These are phyloP conservation scores for Garcileccinum viscosum DNA, from an alignment of 1,284 basidiomycete genomes.

Conservation along the genomic window DNA sequence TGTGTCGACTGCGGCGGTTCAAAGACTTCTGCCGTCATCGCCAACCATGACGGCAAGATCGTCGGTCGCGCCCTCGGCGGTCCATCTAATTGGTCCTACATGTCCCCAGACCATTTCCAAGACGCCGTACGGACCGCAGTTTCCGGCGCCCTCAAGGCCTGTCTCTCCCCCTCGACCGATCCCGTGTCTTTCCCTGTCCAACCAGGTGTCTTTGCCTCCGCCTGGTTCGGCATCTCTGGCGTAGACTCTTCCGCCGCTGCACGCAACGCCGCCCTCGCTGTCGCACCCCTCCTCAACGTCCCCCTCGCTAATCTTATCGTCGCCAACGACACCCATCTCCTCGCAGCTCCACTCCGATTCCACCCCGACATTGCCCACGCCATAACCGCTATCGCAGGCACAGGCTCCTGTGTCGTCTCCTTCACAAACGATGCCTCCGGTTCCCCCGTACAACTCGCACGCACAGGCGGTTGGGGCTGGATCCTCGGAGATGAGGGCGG, in stretches of 20 bases:
- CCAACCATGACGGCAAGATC: slow-evolving; percentile 58
- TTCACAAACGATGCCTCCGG: slow-evolving; percentile 52
- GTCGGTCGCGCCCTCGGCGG: slow-evolving; percentile 69
- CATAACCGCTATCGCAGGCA: slow-evolving; percentile 73
- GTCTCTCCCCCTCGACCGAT: slow-evolving; percentile 41
- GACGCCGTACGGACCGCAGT: slow-evolving; percentile 56
- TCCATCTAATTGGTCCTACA: slow-evolving; percentile 72
- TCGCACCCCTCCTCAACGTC: slow-evolving; percentile 64
- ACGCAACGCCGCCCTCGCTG: slow-evolving; percentile 53
- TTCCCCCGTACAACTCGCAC: slow-evolving; percentile 62
- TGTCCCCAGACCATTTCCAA: slow-evolving; percentile 55
- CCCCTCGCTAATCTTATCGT: slow-evolving; percentile 62
- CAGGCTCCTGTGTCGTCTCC: slow-evolving; percentile 71
- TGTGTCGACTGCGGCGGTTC: slow-evolving; percentile 85
- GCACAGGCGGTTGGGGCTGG: slow-evolving; percentile 84
- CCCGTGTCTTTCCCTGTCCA: slow-evolving; percentile 49
- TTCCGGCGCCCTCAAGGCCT: slow-evolving; percentile 57
- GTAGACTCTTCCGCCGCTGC: slow-evolving; percentile 72
- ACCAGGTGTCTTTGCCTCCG: slow-evolving; percentile 56
- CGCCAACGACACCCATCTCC: slow-evolving; percentile 76
- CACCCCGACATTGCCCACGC: slow-evolving; percentile 63
- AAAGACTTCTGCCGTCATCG: slow-evolving; percentile 77
- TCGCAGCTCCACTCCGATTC: slow-evolving; percentile 71
- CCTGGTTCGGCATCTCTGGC: slow-evolving; percentile 81
- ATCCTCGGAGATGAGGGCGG: slow-evolving; percentile 83